Conservation (phyloP, 768 basidiomycete genomes). For the Suillus variegatus region DNA sequence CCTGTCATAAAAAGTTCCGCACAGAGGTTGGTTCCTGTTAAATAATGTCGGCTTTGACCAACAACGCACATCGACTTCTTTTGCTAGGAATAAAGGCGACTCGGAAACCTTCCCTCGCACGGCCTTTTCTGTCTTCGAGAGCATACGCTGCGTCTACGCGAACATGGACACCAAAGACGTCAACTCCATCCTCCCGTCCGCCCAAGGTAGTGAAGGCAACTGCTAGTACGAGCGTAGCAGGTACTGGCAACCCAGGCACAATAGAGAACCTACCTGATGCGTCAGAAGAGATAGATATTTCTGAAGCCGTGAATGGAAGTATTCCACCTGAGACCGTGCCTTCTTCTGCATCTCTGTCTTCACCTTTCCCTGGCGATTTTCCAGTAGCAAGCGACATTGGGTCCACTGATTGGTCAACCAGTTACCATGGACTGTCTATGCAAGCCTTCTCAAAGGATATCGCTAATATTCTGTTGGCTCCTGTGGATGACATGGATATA, state of each 20-base stretch:
- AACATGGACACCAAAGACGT: conserved; percentile 24
- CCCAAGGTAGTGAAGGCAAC: conserved; percentile 28
- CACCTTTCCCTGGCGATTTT: conserved; percentile 31
- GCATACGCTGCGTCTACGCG: conserved; percentile 28
- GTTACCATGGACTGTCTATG: conserved; percentile 78
- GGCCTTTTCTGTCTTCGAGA: conserved; percentile 3
- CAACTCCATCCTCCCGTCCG: conserved; percentile 15
- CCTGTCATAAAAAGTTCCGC: not conserved
- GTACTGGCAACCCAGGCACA: conserved; percentile 20
- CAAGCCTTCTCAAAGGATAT: conserved; percentile 78
- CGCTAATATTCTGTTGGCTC: conserved; percentile 70
- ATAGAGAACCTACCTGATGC: conserved; percentile 25
- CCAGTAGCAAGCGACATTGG: conserved; percentile 19
- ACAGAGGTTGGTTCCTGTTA: not conserved
- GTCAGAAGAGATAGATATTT: conserved; percentile 18
- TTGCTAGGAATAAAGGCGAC: conserved; percentile 9
- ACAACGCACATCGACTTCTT: conserved; percentile 11
- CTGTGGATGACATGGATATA: conserved; percentile 75
- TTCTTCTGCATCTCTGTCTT: conserved; percentile 15
- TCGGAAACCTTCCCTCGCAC: conserved; percentile 7
- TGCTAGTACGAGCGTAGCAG: conserved; percentile 32
- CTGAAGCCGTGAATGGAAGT: conserved; percentile 17
- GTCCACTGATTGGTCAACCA: conserved; percentile 82
- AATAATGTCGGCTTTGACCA: conserved; percentile 22
- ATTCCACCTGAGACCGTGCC: conserved; percentile 18